Percentiles rank a stretch among this genome's conserved stretches.
Conservation (phyloP, 2,329 filamentous ascomycete species). For the Lecanicillium sp. region DNA sequence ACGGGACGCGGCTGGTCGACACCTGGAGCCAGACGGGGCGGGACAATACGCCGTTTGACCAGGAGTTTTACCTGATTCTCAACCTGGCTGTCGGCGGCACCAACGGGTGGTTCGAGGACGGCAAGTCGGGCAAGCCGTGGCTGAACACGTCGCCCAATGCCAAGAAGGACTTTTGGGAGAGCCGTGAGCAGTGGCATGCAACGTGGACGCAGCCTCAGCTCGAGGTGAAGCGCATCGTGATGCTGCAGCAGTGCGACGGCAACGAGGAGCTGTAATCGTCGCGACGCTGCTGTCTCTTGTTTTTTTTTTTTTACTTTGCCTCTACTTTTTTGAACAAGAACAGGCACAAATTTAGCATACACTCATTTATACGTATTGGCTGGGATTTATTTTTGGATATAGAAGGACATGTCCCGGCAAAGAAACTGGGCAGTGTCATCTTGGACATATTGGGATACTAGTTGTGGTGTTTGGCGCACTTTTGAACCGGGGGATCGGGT, state of each 20-base stretch:
- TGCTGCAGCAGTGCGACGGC: conserved; percentile 63
- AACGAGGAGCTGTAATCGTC: conserved; percentile 42
- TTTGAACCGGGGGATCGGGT: too few species aligned
- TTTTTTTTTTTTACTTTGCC: not conserved
- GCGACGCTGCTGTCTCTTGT: too few species aligned
- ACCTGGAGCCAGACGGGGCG: conserved; percentile 56
- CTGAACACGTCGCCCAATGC: conserved; percentile 60
- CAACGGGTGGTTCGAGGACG: conserved; percentile 79
- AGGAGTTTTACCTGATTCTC: conserved; percentile 67
- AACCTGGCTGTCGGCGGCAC: conserved; percentile 70
- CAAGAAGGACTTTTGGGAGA: conserved; percentile 69
- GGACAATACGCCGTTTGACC: conserved; percentile 64
- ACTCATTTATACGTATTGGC: too few species aligned
- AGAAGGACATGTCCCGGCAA: too few species aligned
- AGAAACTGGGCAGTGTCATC: too few species aligned
- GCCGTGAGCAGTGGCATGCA: conserved; percentile 55
- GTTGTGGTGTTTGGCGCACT: too few species aligned
- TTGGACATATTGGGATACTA: too few species aligned
- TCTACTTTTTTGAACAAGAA: too few species aligned
- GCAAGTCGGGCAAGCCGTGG: conserved; percentile 68
- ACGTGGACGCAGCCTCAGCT: conserved; percentile 66
- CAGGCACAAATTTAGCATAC: not conserved
- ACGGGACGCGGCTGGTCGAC: conserved; percentile 58
- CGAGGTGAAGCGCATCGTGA: conserved; percentile 61
- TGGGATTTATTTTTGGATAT: too few species aligned